phyloP scores from a whole-genome alignment of 2,329 filamentous ascomycete species.

The Beauveria caledonica region DNA sequence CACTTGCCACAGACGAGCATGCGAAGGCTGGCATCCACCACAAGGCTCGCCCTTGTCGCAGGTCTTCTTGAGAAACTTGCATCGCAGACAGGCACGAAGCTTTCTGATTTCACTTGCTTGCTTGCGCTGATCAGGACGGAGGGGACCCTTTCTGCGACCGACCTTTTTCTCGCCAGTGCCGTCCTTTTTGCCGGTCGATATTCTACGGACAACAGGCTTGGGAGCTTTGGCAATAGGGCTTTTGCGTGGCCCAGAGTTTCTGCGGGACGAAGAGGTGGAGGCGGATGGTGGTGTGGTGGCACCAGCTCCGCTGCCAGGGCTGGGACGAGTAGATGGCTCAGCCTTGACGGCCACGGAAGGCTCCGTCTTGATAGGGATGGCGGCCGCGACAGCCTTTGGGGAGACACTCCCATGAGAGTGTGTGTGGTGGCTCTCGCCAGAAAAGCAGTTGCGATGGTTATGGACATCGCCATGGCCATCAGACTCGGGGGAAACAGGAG shows the following conservation, averaged over 20 bases:
- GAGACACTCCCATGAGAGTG: slow-evolving; percentile 48
- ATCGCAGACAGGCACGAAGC: slow-evolving; percentile 83
- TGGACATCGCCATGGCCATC: slow-evolving; percentile 61
- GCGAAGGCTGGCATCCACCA: slow-evolving; percentile 88
- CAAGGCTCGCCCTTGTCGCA: slow-evolving; percentile 97
- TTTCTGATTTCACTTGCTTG: slow-evolving; percentile 97
- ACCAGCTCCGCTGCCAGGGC: slow-evolving; percentile 53
- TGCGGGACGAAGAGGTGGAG: slow-evolving; percentile 40
- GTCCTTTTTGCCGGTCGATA: slow-evolving; percentile 70
- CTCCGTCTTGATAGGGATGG: slow-evolving; percentile 59
- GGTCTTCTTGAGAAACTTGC: slow-evolving; percentile 99
- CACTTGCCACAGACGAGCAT: slow-evolving; percentile 93
- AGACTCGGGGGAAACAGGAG: slow-evolving; percentile 75
- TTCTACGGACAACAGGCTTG: slow-evolving; percentile 78
- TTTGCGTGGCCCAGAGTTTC: slow-evolving; percentile 64
- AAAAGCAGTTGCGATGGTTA: slow-evolving; percentile 54
- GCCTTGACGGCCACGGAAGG: slow-evolving; percentile 19
- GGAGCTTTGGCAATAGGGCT: slow-evolving; percentile 72
- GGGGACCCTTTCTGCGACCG: slow-evolving; percentile 78
- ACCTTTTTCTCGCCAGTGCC: slow-evolving; percentile 79
- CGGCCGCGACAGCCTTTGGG: slow-evolving; percentile 58
- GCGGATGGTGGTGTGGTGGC: slow-evolving; percentile 54
- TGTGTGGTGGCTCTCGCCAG: slow-evolving; percentile 43
- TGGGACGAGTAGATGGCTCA: slow-evolving; percentile 50
- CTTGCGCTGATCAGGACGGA: slow-evolving; percentile 88